These are phyloP conservation scores for Aspergillus brunneoviolaceus DNA, from an alignment of 2,329 filamentous ascomycete species.

Conservation along the genomic window DNA sequence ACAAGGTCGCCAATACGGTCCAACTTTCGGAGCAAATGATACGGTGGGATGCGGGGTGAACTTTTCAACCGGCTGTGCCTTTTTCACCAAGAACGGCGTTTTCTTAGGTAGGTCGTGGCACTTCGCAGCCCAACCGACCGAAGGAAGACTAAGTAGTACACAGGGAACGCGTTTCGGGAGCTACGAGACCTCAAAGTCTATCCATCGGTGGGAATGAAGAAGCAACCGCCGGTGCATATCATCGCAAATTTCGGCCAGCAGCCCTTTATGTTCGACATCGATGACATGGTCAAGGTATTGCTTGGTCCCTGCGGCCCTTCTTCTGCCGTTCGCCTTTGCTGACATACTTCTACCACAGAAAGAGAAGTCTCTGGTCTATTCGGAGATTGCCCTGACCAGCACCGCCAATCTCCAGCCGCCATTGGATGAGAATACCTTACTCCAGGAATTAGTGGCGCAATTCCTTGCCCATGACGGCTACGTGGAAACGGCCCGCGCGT, in stretches of 20 bases:
- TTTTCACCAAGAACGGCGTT: slow-evolving; percentile 66
- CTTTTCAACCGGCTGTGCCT: slow-evolving; percentile 60
- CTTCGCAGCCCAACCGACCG: neutral
- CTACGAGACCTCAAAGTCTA: slow-evolving; percentile 46
- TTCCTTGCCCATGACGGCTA: slow-evolving; percentile 95
- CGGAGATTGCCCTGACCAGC: slow-evolving; percentile 60
- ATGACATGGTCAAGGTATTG: slow-evolving; percentile 74
- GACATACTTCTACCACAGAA: slow-evolving; percentile 44
- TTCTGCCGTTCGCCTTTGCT: neutral
- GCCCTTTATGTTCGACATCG: slow-evolving; percentile 88
- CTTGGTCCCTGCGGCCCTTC: neutral
- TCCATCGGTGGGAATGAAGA: slow-evolving; percentile 67
- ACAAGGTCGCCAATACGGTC: slow-evolving; percentile 58
- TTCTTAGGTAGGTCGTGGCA: slow-evolving; percentile 49
- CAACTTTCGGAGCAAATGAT: slow-evolving; percentile 59
- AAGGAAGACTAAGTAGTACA: neutral
- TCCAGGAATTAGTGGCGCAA: slow-evolving; percentile 81
- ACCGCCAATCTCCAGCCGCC: slow-evolving; percentile 62
- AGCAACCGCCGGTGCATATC: slow-evolving; percentile 57
- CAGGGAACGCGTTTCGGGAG: slow-evolving; percentile 58
- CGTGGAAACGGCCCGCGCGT: slow-evolving; percentile 85
- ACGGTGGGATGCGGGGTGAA: slow-evolving; percentile 66
- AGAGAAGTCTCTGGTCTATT: slow-evolving; percentile 60
- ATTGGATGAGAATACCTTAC: slow-evolving; percentile 71
- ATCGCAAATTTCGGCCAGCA: slow-evolving; percentile 64